Evolutionary conservation across 1,139 yeast genomes (phyloP), one percentile per base, ranked within the genome.

Genomic region (Geotrichum aggregatum): DNA sequence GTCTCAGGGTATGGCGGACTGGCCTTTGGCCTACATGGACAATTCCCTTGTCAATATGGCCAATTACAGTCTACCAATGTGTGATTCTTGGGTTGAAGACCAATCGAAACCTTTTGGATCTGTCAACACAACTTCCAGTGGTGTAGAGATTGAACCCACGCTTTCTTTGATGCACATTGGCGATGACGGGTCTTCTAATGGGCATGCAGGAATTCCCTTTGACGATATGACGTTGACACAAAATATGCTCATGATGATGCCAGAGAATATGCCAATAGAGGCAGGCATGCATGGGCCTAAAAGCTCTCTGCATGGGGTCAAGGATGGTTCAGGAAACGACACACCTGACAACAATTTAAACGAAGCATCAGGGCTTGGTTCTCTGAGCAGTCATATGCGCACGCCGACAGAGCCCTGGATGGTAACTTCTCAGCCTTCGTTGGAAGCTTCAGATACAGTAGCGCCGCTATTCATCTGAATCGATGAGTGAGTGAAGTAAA

Each of bases 401-500:
- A 38, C 42, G 21, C 42, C 30, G 21, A 40, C 33, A 44, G 48
- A 47, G 39, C 50, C 50, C 14, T 47, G 50, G 50, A 39, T 38
- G 22, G 28, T 22, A 13, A 18, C 28, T 28, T 13, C 21, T 11
- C 50, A 38, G 24, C 30, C 31, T 36, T 11, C 38, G 11, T 18
- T 47, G 24, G 50, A 44, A 21, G 11, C 41, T 10, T 26, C 33
- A 13, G 44, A 40, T 22, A 40, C 31, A 24, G 31, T 40, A 6
- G n/a, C 28, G 31, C 44, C 44, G 4, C 33, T 40, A 11, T 18
- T 40, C 18, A 40, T 31, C 11, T 40, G 19, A 36, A 40, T 22
- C 13, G 2, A 2, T 34, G 2, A 10, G 16, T 14, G 16, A 16
- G 2, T 19, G 14, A 34, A 34, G 16, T 16, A 13, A 34, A 34